Percentiles rank a stretch among this genome's conserved stretches.
phyloP scores from a whole-genome alignment of 345 rosid species.

The Laguncularia racemosa region DNA sequence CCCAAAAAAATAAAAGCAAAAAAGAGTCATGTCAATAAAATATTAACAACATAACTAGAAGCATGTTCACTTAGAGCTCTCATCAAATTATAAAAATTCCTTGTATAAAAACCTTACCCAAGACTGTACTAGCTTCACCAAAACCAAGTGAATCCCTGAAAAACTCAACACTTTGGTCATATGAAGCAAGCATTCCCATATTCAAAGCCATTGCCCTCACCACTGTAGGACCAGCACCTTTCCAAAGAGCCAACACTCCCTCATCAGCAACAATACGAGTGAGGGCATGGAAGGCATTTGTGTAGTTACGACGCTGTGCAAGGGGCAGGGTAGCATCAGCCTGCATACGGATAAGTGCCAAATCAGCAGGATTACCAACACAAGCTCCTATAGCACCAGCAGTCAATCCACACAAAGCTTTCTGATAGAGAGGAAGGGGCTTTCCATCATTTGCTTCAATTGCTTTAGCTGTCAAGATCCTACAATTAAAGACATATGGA shows the following conservation, averaged over 20 bases:
- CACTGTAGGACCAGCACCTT: slow-evolving; percentile 99
- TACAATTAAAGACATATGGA: slow-evolving; percentile 4
- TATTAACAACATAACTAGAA: no score
- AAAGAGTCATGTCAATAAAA: no score
- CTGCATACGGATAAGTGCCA: slow-evolving; percentile 98
- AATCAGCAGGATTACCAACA: slow-evolving; percentile 92
- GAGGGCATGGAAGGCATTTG: slow-evolving; percentile 96
- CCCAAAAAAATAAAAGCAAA: no score
- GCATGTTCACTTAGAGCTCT: no score
- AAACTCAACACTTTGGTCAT: slow-evolving; percentile 92
- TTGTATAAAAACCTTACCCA: slow-evolving; percentile 25
- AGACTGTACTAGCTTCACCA: slow-evolving; percentile 59
- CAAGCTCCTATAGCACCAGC: slow-evolving; percentile 98
- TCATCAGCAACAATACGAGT: slow-evolving; percentile 73
- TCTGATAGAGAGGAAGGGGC: slow-evolving; percentile 95
- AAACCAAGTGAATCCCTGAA: slow-evolving; percentile 66
- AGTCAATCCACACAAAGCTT: slow-evolving; percentile 94
- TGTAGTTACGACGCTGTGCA: slow-evolving; percentile 88
- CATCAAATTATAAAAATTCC: background rate
- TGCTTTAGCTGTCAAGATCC: slow-evolving; percentile 88
- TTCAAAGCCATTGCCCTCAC: slow-evolving; percentile 99
- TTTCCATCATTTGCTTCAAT: slow-evolving; percentile 84
- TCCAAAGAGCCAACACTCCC: slow-evolving; percentile 96
- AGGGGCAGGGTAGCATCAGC: slow-evolving; percentile 89
- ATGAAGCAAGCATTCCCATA: slow-evolving; percentile 99